Evolutionary conservation across 2,329 filamentous ascomycete genomes (phyloP).

Genomic region (Clarireedia hainanense): DNA sequence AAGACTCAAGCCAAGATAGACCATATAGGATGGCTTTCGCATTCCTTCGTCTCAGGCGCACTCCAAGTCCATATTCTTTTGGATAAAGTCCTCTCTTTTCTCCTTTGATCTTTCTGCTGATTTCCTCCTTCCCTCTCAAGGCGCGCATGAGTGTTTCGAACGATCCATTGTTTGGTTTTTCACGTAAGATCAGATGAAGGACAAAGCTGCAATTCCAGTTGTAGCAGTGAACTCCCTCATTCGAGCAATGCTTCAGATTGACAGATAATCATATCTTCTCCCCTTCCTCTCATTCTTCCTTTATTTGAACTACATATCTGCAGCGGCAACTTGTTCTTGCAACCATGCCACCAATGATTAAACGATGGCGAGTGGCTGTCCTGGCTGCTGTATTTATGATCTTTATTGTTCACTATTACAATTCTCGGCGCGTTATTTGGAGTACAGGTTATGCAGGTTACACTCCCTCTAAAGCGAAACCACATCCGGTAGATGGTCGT

Average conservation of each 20-base stretch:
- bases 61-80: too few species aligned
- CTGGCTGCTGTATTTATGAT: conserved; percentile 18
- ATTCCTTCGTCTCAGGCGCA: not conserved
- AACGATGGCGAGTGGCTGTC: conserved; percentile 22
- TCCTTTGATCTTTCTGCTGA: not conserved
- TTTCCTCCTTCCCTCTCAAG: not conserved
- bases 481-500: conserved; percentile 44
- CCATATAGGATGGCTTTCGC: not conserved
- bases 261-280: not conserved
- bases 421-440: conserved; percentile 16
- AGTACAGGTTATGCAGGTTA: conserved; percentile 14
- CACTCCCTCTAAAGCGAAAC: conserved; percentile 9
- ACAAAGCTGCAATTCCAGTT: conserved; percentile 1
- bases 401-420: conserved; percentile 22
- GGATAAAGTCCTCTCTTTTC: too few species aligned
- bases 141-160: conserved; percentile 3
- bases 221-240: not conserved
- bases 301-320: not conserved
- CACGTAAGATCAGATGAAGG: not conserved
- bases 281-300: not conserved
- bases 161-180: conserved; percentile 1
- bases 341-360: conserved; percentile 18
- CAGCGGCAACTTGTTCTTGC: not conserved
- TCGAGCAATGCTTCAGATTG: conserved; percentile 7
- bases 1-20: too few species aligned